Conservation (phyloP, 176 grass and related monocot genomes). For the Bothriochloa decipiens region DNA sequence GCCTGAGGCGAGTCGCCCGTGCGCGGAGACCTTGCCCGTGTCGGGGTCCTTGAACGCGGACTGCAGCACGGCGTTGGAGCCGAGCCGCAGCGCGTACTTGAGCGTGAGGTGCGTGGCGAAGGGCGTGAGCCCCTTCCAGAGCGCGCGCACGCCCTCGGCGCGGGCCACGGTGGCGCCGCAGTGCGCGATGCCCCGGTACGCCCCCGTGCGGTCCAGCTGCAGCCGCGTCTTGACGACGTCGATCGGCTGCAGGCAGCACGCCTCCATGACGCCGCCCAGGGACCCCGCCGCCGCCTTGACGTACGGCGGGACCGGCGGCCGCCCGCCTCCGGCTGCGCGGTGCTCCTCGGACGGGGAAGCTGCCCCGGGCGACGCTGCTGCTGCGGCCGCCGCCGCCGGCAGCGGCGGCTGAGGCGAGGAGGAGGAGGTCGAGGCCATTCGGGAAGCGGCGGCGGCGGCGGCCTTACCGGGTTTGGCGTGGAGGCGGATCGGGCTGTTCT, state of each 20-base stretch:
- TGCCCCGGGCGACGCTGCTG: background rate
- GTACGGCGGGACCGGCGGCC: constrained; percentile 57
- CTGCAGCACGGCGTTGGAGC: constrained; percentile 91
- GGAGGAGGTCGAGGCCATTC: constrained; percentile 14
- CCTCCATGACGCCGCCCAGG: constrained; percentile 87
- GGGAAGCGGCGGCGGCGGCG: constrained; percentile 21
- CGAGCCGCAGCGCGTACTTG: constrained; percentile 96
- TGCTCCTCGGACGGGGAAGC: constrained; percentile 19
- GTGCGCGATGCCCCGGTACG: constrained; percentile 79
- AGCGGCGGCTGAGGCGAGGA: background rate
- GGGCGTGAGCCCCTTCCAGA: constrained; percentile 98
- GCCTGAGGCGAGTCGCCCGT: constrained; percentile 61
- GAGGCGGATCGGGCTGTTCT: constrained; percentile 4
- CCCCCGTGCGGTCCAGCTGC: constrained; percentile 76
- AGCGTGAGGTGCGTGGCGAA: constrained; percentile 98
- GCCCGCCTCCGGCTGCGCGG: background rate
- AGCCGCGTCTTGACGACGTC: constrained; percentile 97
- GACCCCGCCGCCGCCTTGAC: constrained; percentile 85
- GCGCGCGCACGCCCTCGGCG: constrained; percentile 80
- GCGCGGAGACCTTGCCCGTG: constrained; percentile 75
- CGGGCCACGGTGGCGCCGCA: constrained; percentile 72
- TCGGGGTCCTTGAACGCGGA: constrained; percentile 82
- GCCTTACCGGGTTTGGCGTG: constrained; percentile 10
- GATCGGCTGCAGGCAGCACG: constrained; percentile 96
- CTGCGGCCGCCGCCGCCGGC: background rate